Conservation (phyloP, 306 rosid genomes). For the Cicer judaicum region DNA sequence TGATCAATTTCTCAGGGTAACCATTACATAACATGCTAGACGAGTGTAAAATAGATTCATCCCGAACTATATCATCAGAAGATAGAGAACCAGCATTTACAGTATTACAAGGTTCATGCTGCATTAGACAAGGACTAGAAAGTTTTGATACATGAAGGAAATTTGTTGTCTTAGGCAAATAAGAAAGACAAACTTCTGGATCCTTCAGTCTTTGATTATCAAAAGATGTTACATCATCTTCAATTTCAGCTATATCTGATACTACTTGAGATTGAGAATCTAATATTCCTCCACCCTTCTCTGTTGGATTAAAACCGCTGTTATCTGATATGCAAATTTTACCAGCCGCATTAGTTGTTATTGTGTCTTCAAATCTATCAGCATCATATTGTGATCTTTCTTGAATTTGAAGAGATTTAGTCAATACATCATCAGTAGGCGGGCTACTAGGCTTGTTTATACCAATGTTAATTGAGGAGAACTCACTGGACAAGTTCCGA, state of each 20-base stretch:
- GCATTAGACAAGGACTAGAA: conserved; percentile 49
- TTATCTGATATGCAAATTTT: conserved; percentile 48
- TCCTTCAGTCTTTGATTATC: conserved; percentile 94
- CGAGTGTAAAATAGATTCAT: conserved; percentile 51
- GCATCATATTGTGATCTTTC: conserved; percentile 51
- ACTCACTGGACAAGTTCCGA: conserved; percentile 63
- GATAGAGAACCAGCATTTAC: conserved; percentile 57
- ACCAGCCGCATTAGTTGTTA: conserved; percentile 41
- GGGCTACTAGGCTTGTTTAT: conserved; percentile 50
- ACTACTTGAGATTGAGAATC: conserved; percentile 52
- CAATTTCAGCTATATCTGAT: conserved; percentile 55
- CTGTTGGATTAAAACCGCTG: conserved; percentile 53
- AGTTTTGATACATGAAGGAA: conserved; percentile 57
- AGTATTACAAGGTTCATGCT: conserved; percentile 53
- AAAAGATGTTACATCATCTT: conserved; percentile 85
- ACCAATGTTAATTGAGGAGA: conserved; percentile 60
- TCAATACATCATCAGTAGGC: conserved; percentile 50
- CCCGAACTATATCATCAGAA: conserved; percentile 56
- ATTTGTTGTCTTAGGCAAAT: conserved; percentile 60
- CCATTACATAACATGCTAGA: conserved; percentile 61
- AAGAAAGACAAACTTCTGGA: conserved; percentile 77
- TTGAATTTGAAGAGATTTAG: conserved; percentile 56
- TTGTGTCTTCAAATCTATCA: conserved; percentile 57
- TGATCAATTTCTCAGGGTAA: conserved; percentile 63
- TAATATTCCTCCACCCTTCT: conserved; percentile 61